Evolutionary conservation across 768 basidiomycete genomes (phyloP), one percentile per base, ranked within the genome.

Genomic region (Auriscalpium vulgare): DNA sequence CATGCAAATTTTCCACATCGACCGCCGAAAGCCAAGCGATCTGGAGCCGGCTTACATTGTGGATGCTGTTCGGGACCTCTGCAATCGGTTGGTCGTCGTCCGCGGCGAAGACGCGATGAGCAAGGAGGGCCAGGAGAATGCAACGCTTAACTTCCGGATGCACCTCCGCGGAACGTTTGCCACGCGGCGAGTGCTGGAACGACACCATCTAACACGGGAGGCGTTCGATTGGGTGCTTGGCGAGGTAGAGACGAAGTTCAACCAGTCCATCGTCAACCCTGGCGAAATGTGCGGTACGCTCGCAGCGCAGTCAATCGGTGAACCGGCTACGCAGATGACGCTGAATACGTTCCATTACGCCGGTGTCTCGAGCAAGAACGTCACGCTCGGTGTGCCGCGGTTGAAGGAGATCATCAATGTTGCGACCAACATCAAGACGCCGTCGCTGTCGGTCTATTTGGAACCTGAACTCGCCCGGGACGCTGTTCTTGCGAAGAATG

Each of bases 331-430:
- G 0, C 97, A 99, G 74, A 98, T 99, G 97, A 98, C 97, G 7
- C 72, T 99, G 56, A 99, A 99, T 71, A 98, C 95, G 0, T 99
- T 98, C 90, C 97, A 99, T 73, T 98, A 97, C 69, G 97, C 97
- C 58, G 97, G 97, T 86, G 97, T 99, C 23, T 95, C 97, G n/a
- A 93, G 90, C 67, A 98, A 98, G 75, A 97, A 97, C 72, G 97
- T 99, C 50, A 99, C 97, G 0, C 91, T 98, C 57, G 97, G 97
- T 85, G 97, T 99, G 2, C 97, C 97, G 2, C 95, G 97, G 71
- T 71, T 99, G 61, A 98, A 98, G 75, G 97, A 98, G 72, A 97
- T 98, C 63, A 98, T 99, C 75, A 99, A 99, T 66, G 95, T 98
- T 57, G 97, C 97, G 0, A 90, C 88, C 17, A 95, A 98, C 68